A percentile compares a stretch with the other conserved stretches of the same genome.
Evolutionary conservation across 2,329 filamentous ascomycete species (phyloP).

Genomic region (Paradendryphiella salina): DNA sequence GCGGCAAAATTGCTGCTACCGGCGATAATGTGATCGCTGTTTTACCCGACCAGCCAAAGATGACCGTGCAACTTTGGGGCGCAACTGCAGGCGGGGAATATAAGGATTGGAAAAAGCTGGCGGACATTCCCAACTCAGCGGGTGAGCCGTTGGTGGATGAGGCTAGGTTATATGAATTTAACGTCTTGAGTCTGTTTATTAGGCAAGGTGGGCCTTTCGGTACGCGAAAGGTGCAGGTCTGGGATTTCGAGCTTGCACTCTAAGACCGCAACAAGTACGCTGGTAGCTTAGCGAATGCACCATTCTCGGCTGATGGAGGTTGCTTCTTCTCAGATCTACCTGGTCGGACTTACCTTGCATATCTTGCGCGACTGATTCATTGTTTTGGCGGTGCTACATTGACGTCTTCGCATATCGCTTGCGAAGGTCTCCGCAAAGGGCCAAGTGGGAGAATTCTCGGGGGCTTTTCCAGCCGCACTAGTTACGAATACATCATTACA

Average conservation of each 20-base stretch:
- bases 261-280: not conserved
- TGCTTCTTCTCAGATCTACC: no score
- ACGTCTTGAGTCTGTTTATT: slow-evolving; percentile 40
- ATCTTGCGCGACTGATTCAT: no score
- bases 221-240: slow-evolving; percentile 40
- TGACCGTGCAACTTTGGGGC: slow-evolving; percentile 34
- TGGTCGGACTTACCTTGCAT: no score
- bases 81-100: slow-evolving; percentile 35
- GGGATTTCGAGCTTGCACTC: slow-evolving; percentile 34
- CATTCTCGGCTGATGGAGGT: no score
- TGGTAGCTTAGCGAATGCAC: no score
- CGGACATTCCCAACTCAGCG: slow-evolving; percentile 36
- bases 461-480: no score
- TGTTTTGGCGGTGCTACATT: no score
- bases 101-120: slow-evolving; percentile 38
- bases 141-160: slow-evolving; percentile 42
- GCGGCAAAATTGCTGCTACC: slow-evolving; percentile 37
- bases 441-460: no score
- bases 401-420: no score
- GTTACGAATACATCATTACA: no score
- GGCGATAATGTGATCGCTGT: slow-evolving; percentile 38
- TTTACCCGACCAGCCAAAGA: slow-evolving; percentile 37
- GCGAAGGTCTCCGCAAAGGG: no score
- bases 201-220: slow-evolving; percentile 43
- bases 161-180: slow-evolving; percentile 29